Percentiles rank a stretch among this genome's conserved stretches.
These are phyloP conservation scores for Naematelia encephala DNA, from an alignment of 768 basidiomycete genomes.

Conservation along the genomic window DNA sequence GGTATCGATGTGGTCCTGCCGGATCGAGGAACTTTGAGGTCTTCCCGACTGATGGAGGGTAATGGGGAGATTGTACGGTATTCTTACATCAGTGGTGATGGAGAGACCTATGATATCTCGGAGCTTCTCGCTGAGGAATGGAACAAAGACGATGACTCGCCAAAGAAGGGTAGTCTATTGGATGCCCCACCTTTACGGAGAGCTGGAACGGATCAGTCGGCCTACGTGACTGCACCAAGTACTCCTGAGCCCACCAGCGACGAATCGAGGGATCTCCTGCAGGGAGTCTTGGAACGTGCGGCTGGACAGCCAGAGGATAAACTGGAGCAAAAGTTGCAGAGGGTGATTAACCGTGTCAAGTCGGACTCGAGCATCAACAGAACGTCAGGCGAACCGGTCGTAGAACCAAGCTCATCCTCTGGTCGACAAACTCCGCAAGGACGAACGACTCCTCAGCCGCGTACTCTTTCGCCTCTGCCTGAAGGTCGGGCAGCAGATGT, in stretches of 20 bases:
- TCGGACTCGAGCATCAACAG: conserved; percentile 11
- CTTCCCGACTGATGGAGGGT: conserved; percentile 63
- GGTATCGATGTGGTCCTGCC: conserved; percentile 86
- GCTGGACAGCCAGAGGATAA: conserved; percentile 31
- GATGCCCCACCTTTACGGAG: conserved; percentile 28
- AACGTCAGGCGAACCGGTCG: background rate
- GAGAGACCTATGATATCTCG: conserved; percentile 88
- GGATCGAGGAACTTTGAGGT: conserved; percentile 79
- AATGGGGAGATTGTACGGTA: conserved; percentile 76
- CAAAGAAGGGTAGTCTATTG: conserved; percentile 5
- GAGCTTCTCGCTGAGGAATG: conserved; percentile 89
- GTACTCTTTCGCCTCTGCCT: conserved; percentile 15
- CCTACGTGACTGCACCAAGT: conserved; percentile 49
- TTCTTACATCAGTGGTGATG: conserved; percentile 86
- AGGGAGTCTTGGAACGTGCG: conserved; percentile 40
- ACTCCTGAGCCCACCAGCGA: conserved; percentile 29
- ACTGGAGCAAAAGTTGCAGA: conserved; percentile 50
- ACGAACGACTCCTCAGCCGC: conserved; percentile 18
- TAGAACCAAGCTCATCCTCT: background rate
- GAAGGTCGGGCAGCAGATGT: conserved; percentile 19
- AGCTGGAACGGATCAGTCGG: conserved; percentile 27
- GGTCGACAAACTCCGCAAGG: conserved; percentile 9
- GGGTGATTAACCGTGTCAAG: conserved; percentile 52
- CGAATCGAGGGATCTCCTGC: conserved; percentile 42
- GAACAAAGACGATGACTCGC: conserved; percentile 26